Evolutionary conservation across 2,329 filamentous ascomycete genomes (phyloP).

Genomic region (Xylariales sp.): DNA sequence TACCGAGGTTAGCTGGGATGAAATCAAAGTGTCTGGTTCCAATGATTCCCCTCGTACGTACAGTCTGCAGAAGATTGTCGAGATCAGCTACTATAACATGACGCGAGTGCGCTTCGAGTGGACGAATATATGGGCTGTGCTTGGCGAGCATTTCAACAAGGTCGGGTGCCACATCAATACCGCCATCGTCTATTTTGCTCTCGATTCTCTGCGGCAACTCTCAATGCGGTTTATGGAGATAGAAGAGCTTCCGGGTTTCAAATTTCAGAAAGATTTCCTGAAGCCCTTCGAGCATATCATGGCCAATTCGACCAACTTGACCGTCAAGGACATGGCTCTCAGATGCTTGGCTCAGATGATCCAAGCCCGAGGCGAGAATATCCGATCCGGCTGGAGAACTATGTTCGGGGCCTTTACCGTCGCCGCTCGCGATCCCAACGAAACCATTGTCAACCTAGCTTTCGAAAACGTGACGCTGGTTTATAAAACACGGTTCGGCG

Average conservation of each 20-base stretch:
- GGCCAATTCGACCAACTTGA: conserved; percentile 88
- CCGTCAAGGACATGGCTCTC: conserved; percentile 97
- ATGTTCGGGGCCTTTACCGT: conserved; percentile 99
- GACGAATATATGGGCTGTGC: conserved; percentile 96
- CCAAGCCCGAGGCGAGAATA: conserved; percentile 94
- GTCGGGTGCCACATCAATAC: conserved; percentile 98
- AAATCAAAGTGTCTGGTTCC: conserved; percentile 96
- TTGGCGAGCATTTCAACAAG: conserved; percentile 98
- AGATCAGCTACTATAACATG: conserved; percentile 99
- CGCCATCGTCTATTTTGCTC: conserved; percentile 94
- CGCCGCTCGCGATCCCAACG: conserved; percentile 90
- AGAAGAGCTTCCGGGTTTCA: conserved; percentile 97
- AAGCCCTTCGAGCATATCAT: conserved; percentile 99
- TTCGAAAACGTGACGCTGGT: conserved; percentile 97
- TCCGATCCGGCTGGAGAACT: conserved; percentile 96
- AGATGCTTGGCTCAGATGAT: conserved; percentile 99
- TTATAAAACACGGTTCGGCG: conserved; percentile 93
- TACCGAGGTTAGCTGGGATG: conserved; percentile 98
- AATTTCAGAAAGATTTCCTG: conserved; percentile 99
- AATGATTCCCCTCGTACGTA: conserved; percentile 97
- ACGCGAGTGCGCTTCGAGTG: conserved; percentile 97
- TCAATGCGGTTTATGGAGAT: conserved; percentile 99
- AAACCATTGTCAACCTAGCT: conserved; percentile 94
- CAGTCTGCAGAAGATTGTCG: conserved; percentile 96
- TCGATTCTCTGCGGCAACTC: conserved; percentile 93